Evolutionary conservation across 768 basidiomycete genomes (phyloP).

Genomic region (Panaeolus papilionaceus): DNA sequence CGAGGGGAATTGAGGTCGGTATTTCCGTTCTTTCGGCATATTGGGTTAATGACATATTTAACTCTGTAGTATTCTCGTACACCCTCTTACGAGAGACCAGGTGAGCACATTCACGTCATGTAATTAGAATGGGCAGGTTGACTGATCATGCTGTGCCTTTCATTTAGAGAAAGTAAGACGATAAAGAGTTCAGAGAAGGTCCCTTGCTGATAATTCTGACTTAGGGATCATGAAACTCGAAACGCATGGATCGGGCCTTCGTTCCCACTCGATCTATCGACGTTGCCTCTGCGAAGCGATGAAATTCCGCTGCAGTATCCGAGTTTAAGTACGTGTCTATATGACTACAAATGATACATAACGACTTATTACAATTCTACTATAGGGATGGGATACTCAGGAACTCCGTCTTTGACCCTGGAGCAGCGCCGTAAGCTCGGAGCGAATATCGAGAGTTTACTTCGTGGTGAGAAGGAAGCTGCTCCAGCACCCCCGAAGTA

Average conservation of each 20-base stretch:
- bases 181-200: background rate
- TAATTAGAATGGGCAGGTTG: conserved; percentile 12
- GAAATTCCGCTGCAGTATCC: conserved; percentile 73
- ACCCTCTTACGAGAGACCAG: conserved; percentile 75
- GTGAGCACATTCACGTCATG: conserved; percentile 42
- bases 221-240: conserved; percentile 74
- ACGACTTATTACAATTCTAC: background rate
- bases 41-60: background rate
- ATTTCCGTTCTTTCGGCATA: background rate
- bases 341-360: background rate
- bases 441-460: conserved; percentile 61
- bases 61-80: conserved; percentile 64
- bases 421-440: conserved; percentile 71
- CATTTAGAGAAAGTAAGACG: conserved; percentile 14
- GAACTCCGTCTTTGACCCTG: conserved; percentile 53
- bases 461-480: conserved; percentile 70
- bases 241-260: conserved; percentile 78
- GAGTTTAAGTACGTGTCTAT: conserved; percentile 57
- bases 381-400: conserved; percentile 75
- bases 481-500: conserved; percentile 61
- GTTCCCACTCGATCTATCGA: conserved; percentile 67
- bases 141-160: conserved; percentile 1
- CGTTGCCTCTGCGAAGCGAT: conserved; percentile 55
- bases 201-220: background rate
- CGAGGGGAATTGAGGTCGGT: conserved; percentile 70